Conservation (phyloP, 2,329 filamentous ascomycete genomes). For the Biscogniauxia sp. region DNA sequence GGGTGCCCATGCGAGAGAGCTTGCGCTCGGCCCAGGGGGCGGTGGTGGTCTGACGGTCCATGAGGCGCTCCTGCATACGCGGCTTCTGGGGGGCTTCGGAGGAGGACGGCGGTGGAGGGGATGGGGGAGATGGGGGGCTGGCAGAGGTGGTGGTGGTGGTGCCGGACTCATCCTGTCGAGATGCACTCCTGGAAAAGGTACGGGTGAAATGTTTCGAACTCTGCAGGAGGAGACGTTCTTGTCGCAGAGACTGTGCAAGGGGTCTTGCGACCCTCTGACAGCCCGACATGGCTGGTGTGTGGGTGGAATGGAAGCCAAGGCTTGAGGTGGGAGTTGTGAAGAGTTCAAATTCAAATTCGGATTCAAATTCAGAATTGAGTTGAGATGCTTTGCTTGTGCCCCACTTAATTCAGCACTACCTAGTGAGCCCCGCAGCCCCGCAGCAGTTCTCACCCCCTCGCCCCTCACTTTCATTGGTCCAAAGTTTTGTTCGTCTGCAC, state of each 20-base stretch:
- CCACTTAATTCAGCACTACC: not conserved
- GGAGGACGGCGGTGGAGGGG: conserved; percentile 18
- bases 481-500: conserved; percentile 1
- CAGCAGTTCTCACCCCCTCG: not conserved
- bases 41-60: conserved; percentile 68
- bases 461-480: conserved; percentile 10
- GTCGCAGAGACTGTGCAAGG: conserved; percentile 52
- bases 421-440: no score
- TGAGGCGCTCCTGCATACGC: conserved; percentile 40
- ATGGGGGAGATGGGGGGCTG: conserved; percentile 15
- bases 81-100: conserved; percentile 10
- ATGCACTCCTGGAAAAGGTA: conserved; percentile 36
- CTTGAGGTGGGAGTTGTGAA: no score
- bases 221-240: conserved; percentile 29
- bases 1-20: conserved; percentile 65
- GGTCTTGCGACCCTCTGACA: conserved; percentile 59
- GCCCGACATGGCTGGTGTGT: conserved; percentile 49
- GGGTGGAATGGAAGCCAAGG: not conserved
- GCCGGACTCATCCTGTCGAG: conserved; percentile 36
- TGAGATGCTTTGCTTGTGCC: not conserved
- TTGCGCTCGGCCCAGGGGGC: conserved; percentile 62
- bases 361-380: not conserved
- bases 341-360: not conserved
- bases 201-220: conserved; percentile 33
- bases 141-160: conserved; percentile 26